Evolutionary conservation across 2,329 filamentous ascomycete species (phyloP), one percentile per base, ranked within the genome.

Genomic region (Monosporascus cannonballus): DNA sequence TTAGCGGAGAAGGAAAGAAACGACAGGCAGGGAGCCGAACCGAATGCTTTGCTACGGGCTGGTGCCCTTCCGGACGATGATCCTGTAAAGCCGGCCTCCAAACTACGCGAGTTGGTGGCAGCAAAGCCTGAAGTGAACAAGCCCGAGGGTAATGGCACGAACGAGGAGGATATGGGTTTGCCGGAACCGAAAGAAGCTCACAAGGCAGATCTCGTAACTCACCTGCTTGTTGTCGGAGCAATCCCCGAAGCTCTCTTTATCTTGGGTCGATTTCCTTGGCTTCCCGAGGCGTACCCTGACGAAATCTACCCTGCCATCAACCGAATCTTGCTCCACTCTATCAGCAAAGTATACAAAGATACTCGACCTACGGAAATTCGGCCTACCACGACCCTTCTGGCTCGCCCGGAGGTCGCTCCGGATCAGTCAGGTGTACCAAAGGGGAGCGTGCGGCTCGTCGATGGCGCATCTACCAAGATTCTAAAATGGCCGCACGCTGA

Each of bases 191-290:
- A 81, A 15, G 93, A 97, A 61, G 65, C 64, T 17, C 93, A 97
- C 65, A 99, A 99, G 70, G 84, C 93, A 0, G 76, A 86, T 45
- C 76, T 99, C 1, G 77, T 99, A 22, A 90, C 87, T 58, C 91
- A 91, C 60, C 77, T 99, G 17, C 79, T 99, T 2, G 89, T 89
- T 4, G 94, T 96, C 53, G 94, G 95, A 41, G 93, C 94, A 27
- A 78, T 99, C 36, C 94, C 94, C 0, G 94, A 99, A 71, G 86
- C 94, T 1, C 77, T 99, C 1, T 97, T 93, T 68, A 89, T 99
- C 51, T 80, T 96, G 7, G 93, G 93, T 36, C 86, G 88, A 51
- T 96, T 96, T 62, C 90, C 91, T 15, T 99, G 94, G 92, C 80
- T 99, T 47, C 81, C 90, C 11, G 91, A 96, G 54, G 83, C 86